These are phyloP conservation scores for Corchorus olitorius DNA, from an alignment of 345 rosid species.

Conservation along the genomic window DNA sequence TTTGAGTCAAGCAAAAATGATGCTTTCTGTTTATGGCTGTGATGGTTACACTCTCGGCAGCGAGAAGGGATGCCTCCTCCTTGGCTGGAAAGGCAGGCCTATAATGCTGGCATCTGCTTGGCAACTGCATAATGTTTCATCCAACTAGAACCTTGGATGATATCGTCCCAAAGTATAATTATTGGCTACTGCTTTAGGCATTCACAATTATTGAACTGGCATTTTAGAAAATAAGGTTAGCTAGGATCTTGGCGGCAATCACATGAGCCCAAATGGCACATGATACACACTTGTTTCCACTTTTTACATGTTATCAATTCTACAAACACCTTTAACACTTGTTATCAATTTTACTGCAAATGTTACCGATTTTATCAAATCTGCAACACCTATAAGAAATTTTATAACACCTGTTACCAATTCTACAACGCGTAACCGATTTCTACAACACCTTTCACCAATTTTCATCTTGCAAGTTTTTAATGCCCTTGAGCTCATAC, in stretches of 20 bases:
- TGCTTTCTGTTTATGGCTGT: slow-evolving; percentile 60
- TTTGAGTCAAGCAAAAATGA: slow-evolving; percentile 57
- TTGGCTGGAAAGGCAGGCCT: slow-evolving; percentile 72
- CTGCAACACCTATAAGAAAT: too few species aligned
- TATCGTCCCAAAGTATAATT: not conserved
- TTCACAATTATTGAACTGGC: not conserved
- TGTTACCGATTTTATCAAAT: too few species aligned
- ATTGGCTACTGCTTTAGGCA: not conserved
- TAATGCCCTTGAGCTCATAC: not conserved
- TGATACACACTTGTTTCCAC: too few species aligned
- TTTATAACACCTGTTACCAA: too few species aligned
- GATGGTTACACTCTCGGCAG: slow-evolving; percentile 53
- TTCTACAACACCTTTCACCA: too few species aligned
- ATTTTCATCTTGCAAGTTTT: not conserved
- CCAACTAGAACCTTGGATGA: slow-evolving; percentile 16
- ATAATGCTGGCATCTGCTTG: slow-evolving; percentile 70
- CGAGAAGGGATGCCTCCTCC: slow-evolving; percentile 60
- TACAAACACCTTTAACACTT: too few species aligned
- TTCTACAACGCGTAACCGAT: too few species aligned
- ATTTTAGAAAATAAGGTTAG: not conserved
- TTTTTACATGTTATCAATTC: too few species aligned
- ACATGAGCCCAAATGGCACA: not conserved
- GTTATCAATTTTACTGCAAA: too few species aligned
- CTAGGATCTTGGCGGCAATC: not conserved
- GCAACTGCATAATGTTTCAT: slow-evolving; percentile 41